phyloP scores from a whole-genome alignment of 2,329 filamentous ascomycete species.

The Elsinoe perseae region DNA sequence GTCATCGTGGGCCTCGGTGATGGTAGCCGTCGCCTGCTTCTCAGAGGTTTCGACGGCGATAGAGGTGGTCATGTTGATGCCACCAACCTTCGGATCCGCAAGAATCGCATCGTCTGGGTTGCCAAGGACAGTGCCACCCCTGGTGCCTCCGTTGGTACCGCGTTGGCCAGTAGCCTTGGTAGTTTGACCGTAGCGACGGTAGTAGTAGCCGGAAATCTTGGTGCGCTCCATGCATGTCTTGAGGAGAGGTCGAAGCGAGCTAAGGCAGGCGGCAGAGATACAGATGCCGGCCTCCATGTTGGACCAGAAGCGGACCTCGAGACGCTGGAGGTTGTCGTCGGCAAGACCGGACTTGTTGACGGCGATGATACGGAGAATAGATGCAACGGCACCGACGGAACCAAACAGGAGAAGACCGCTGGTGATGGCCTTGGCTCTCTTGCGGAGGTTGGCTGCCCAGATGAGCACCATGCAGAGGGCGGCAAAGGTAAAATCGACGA shows the following conservation, averaged over 20 bases:
- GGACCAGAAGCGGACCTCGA: slow-evolving; percentile 14
- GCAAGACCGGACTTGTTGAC: background rate
- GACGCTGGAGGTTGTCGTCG: slow-evolving; percentile 13
- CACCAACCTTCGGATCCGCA: background rate
- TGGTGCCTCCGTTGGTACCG: background rate
- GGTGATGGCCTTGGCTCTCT: slow-evolving; percentile 8
- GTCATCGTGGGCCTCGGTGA: background rate
- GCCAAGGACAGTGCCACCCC: background rate
- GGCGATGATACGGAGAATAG: slow-evolving; percentile 13
- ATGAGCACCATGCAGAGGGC: slow-evolving; percentile 11
- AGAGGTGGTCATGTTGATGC: background rate
- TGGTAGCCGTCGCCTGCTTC: background rate
- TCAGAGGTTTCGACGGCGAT: background rate
- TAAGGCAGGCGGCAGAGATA: slow-evolving; percentile 89
- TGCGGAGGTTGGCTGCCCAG: slow-evolving; percentile 8
- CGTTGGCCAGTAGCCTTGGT: slow-evolving; percentile 1
- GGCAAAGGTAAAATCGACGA: slow-evolving; percentile 11
- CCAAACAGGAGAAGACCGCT: slow-evolving; percentile 5
- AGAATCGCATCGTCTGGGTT: background rate
- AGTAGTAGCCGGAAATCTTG: slow-evolving; percentile 13
- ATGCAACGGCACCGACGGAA: background rate
- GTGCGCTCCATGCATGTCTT: slow-evolving; percentile 13
- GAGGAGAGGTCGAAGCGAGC: slow-evolving; percentile 44
- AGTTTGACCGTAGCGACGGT: slow-evolving; percentile 12
- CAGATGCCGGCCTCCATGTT: slow-evolving; percentile 67